Percentiles rank a stretch among this genome's conserved stretches.
phyloP scores from a whole-genome alignment of 441 rosid species.

The Pelargonium australe region DNA sequence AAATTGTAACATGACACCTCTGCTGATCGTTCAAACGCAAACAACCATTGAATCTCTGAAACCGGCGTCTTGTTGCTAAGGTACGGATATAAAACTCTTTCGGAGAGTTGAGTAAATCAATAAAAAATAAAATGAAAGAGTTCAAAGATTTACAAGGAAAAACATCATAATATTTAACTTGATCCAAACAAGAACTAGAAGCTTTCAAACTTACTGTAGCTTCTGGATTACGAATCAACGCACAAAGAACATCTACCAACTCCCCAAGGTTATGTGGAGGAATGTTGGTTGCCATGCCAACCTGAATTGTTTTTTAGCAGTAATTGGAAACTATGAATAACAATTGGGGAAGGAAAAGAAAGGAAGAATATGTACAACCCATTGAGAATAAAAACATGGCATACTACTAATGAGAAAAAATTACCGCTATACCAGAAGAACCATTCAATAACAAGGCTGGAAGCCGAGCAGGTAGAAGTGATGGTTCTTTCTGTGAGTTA shows the following conservation, averaged over 20 bases:
- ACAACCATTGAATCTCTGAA: too few relatives aligned
- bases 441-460: constrained; percentile 87
- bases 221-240: constrained; percentile 81
- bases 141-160: background rate
- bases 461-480: constrained; percentile 87
- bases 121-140: background rate
- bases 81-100: too few relatives aligned
- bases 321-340: background rate
- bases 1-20: too few relatives aligned
- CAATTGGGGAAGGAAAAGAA: background rate
- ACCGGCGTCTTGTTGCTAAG: too few relatives aligned
- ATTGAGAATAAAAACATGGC: constrained; percentile 9
- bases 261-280: constrained; percentile 99
- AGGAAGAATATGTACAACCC: background rate
- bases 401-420: constrained; percentile 13
- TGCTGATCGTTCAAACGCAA: too few relatives aligned
- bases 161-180: background rate
- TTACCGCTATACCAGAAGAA: constrained; percentile 95
- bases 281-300: constrained; percentile 96
- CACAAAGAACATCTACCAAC: constrained; percentile 88
- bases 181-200: background rate
- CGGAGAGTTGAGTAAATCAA: background rate
- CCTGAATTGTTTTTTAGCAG: constrained; percentile 36
- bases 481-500: constrained; percentile 83
- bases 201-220: constrained; percentile 58